These are phyloP conservation scores for Platanthera guangdongensis DNA, from an alignment of 106 monocot genomes.

Conservation along the genomic window DNA sequence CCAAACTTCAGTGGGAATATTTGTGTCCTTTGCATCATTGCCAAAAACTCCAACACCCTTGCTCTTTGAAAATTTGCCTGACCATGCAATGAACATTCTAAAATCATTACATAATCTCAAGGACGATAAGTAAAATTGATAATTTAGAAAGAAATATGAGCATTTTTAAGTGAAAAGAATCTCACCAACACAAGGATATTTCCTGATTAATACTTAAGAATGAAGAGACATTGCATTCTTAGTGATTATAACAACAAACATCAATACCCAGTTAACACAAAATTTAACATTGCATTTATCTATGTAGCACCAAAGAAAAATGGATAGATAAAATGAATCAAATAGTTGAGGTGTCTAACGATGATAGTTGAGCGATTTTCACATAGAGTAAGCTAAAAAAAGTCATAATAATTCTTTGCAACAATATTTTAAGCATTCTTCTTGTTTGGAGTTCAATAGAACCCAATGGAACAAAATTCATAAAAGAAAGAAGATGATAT, in stretches of 20 bases:
- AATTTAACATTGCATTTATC: not conserved
- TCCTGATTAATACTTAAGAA: not conserved
- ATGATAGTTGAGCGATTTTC: not conserved
- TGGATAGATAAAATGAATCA: not conserved
- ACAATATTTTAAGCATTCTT: too few relatives aligned
- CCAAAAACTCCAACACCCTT: conserved; percentile 97
- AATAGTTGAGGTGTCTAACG: not conserved
- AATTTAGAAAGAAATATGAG: not conserved
- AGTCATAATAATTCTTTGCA: not conserved
- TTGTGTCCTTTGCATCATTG: conserved; percentile 86
- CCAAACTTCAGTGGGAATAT: conserved; percentile 94
- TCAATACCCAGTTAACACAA: not conserved
- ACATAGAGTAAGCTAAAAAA: not conserved
- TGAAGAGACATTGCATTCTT: not conserved
- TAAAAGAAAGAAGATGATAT: not conserved
- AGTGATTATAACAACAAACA: not conserved
- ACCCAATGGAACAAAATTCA: not conserved
- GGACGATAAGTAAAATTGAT: not conserved
- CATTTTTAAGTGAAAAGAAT: not conserved
- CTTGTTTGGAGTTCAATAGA: too few relatives aligned
- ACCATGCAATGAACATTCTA: conserved; percentile 5
- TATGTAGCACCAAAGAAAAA: not conserved
- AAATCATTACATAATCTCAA: not conserved
- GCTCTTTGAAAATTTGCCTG: conserved; percentile 97
- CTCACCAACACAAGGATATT: not conserved